These are phyloP conservation scores for Populus davidiana DNA, from an alignment of 345 rosid genomes.

Conservation along the genomic window DNA sequence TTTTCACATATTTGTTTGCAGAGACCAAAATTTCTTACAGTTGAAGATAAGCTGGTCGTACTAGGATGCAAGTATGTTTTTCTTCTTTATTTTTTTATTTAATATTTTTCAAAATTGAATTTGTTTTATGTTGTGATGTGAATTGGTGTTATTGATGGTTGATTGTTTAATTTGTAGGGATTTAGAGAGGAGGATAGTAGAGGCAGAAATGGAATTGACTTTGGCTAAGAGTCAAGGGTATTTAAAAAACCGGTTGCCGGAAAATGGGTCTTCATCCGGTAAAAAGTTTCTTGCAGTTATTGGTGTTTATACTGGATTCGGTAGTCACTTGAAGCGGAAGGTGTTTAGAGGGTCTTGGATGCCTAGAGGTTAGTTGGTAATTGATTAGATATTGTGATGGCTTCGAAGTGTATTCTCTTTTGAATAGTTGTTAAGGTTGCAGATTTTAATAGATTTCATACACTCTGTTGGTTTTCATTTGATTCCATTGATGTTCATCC, in stretches of 20 bases:
- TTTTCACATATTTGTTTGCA: slow-evolving; percentile 27
- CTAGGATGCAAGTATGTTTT: slow-evolving; percentile 88
- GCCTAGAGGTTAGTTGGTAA: slow-evolving; percentile 63
- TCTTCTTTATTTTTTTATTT: slow-evolving; percentile 1
- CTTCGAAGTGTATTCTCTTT: background rate
- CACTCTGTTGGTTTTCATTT: background rate
- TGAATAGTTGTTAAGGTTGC: background rate
- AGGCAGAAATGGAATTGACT: slow-evolving; percentile 91
- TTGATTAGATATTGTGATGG: slow-evolving; percentile 2
- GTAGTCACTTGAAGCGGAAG: slow-evolving; percentile 74
- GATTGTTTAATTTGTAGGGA: slow-evolving; percentile 45
- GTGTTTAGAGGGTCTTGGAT: slow-evolving; percentile 88
- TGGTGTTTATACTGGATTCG: slow-evolving; percentile 96
- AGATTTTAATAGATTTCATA: background rate
- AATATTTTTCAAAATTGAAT: background rate
- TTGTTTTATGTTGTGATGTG: background rate
- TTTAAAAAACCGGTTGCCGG: slow-evolving; percentile 46
- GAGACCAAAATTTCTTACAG: slow-evolving; percentile 86
- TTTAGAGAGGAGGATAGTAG: slow-evolving; percentile 82
- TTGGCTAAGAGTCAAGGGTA: slow-evolving; percentile 92
- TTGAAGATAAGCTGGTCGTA: slow-evolving; percentile 74
- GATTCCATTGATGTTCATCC: background rate
- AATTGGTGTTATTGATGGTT: background rate
- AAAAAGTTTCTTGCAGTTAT: slow-evolving; percentile 78
- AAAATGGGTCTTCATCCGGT: slow-evolving; percentile 46